phyloP scores from a whole-genome alignment of 2,329 filamentous ascomycete species.

The Fusarium buxicola region DNA sequence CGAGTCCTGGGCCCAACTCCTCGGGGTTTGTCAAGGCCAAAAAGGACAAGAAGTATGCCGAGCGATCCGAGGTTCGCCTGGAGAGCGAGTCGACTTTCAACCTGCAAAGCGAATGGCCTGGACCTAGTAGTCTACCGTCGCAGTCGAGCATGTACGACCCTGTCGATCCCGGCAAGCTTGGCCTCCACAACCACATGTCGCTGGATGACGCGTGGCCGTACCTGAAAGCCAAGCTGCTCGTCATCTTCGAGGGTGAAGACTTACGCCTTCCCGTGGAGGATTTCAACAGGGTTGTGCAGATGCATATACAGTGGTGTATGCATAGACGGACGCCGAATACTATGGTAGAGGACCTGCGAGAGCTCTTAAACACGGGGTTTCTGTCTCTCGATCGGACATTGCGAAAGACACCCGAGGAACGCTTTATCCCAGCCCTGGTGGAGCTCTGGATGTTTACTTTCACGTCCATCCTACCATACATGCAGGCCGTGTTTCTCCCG shows the following conservation, averaged over 20 bases:
- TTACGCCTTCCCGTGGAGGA: slow-evolving; percentile 84
- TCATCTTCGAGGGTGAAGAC: slow-evolving; percentile 85
- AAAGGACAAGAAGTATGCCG: slow-evolving; percentile 86
- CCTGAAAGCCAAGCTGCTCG: slow-evolving; percentile 78
- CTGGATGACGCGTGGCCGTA: slow-evolving; percentile 86
- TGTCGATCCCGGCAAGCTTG: slow-evolving; percentile 65
- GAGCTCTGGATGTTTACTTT: slow-evolving; percentile 96
- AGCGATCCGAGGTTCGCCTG: slow-evolving; percentile 65
- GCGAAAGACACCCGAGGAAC: slow-evolving; percentile 81
- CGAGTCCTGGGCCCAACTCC: slow-evolving; percentile 74
- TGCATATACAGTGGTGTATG: slow-evolving; percentile 83
- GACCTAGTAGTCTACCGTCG: slow-evolving; percentile 63
- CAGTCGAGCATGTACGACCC: slow-evolving; percentile 63
- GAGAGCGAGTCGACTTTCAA: slow-evolving; percentile 63
- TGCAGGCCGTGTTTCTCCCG: slow-evolving; percentile 94
- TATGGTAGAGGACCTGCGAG: slow-evolving; percentile 80
- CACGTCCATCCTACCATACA: slow-evolving; percentile 88
- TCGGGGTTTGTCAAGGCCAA: slow-evolving; percentile 83
- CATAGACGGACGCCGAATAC: slow-evolving; percentile 76
- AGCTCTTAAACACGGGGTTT: slow-evolving; percentile 85
- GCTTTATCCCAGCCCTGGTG: slow-evolving; percentile 88
- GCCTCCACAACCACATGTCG: slow-evolving; percentile 75
- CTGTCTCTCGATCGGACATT: slow-evolving; percentile 86
- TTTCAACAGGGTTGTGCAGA: slow-evolving; percentile 81
- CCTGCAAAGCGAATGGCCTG: slow-evolving; percentile 62